Percentiles rank a stretch among this genome's conserved stretches.
Evolutionary conservation across 116 monocot genomes (phyloP).

Genomic region (Zostera marina): DNA sequence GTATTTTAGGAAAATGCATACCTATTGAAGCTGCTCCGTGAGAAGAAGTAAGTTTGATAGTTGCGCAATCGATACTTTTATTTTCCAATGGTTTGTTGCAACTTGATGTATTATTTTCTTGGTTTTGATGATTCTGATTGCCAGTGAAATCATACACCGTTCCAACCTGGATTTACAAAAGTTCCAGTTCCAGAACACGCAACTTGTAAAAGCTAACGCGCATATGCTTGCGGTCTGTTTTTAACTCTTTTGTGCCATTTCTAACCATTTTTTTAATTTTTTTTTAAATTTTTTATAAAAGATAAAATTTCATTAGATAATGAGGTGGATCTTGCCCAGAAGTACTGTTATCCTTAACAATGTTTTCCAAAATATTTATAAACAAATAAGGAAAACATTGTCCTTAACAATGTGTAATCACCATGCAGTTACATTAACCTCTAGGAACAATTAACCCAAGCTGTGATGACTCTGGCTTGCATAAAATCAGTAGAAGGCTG

Average conservation of each 20-base stretch:
- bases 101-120: not conserved
- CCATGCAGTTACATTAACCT: too few relatives aligned
- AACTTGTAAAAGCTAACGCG: slow-evolving; percentile 47
- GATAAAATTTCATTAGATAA: too few relatives aligned
- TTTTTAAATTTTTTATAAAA: too few relatives aligned
- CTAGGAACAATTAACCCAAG: too few relatives aligned
- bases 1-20: not conserved
- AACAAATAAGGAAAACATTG: too few relatives aligned
- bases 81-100: not conserved
- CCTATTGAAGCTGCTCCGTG: not conserved
- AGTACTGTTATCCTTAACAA: too few relatives aligned
- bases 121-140: not conserved
- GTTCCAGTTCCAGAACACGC: slow-evolving; percentile 34
- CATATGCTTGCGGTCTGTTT: slow-evolving; percentile 41
- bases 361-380: too few relatives aligned
- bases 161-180: slow-evolving; percentile 32
- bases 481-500: too few relatives aligned
- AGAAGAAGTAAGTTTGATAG: not conserved
- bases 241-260: not conserved
- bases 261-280: not conserved
- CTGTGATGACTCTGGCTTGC: too few relatives aligned
- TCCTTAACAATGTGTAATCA: too few relatives aligned
- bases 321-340: too few relatives aligned
- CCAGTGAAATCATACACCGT: slow-evolving; percentile 14
- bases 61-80: not conserved